Evolutionary conservation across 2,329 filamentous ascomycete genomes (phyloP).

Genomic region (Hymenotorrendiella dingleyae): DNA sequence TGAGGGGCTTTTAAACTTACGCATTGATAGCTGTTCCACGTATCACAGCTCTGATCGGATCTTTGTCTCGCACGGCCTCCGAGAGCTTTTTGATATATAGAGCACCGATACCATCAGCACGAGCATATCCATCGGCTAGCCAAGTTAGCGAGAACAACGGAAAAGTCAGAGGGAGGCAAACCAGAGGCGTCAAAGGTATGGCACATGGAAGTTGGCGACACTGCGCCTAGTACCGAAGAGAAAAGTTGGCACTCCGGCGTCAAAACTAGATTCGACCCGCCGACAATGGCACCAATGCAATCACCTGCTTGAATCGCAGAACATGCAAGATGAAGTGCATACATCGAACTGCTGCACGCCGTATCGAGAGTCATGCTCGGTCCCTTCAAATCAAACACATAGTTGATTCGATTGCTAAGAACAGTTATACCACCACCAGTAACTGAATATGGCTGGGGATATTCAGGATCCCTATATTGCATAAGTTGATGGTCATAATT

Average conservation of each 20-base stretch:
- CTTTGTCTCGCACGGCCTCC: constrained; percentile 52
- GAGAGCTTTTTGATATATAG: constrained; percentile 52
- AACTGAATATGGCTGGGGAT: constrained; percentile 25
- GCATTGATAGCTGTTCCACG: constrained; percentile 46
- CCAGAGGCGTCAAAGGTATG: constrained; percentile 52
- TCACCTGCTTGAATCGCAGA: constrained; percentile 42
- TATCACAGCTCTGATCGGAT: constrained; percentile 52
- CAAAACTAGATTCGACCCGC: constrained; percentile 14
- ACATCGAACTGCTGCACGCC: constrained; percentile 27
- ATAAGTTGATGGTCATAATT: constrained; percentile 12
- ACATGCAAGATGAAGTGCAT: constrained; percentile 38
- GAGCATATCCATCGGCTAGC: constrained; percentile 58
- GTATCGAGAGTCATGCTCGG: constrained; percentile 32
- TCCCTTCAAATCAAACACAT: constrained; percentile 29
- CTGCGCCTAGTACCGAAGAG: constrained; percentile 9
- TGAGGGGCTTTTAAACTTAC: too few relatives aligned
- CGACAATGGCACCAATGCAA: constrained; percentile 26
- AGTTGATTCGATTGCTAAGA: constrained; percentile 27
- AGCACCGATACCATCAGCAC: constrained; percentile 55
- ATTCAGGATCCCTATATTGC: constrained; percentile 11
- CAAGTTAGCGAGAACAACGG: too few relatives aligned
- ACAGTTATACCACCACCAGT: constrained; percentile 9
- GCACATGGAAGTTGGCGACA: constrained; percentile 41
- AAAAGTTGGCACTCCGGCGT: constrained; percentile 12
- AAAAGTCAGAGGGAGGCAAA: too few relatives aligned